Evolutionary conservation across 768 basidiomycete genomes (phyloP).

Genomic region (Leccinum longicurvipes): DNA sequence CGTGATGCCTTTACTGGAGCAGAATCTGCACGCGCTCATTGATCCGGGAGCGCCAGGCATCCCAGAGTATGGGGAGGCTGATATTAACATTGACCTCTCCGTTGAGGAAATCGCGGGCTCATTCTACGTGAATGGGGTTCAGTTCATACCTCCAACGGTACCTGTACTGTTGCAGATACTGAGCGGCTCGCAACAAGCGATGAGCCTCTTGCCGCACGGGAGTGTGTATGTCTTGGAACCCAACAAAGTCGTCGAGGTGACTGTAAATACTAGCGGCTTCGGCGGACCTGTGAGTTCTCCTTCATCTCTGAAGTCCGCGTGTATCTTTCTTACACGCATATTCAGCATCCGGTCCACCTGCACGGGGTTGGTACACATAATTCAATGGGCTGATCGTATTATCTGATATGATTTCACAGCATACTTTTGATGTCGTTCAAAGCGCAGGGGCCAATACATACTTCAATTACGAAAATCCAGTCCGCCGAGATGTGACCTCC

Average conservation of each 20-base stretch:
- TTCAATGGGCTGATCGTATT: background rate
- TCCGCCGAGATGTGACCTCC: slow-evolving; percentile 31
- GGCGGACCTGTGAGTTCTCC: slow-evolving; percentile 25
- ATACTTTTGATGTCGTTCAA: slow-evolving; percentile 35
- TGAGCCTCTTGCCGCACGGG: slow-evolving; percentile 21
- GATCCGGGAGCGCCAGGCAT: slow-evolving; percentile 38
- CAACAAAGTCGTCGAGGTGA: slow-evolving; percentile 29
- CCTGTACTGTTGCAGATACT: slow-evolving; percentile 45
- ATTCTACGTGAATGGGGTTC: slow-evolving; percentile 12
- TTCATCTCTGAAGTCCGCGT: background rate
- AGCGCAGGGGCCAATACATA: slow-evolving; percentile 19
- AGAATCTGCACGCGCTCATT: slow-evolving; percentile 21
- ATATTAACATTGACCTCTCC: slow-evolving; percentile 32
- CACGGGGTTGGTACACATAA: slow-evolving; percentile 24
- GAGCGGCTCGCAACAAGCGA: slow-evolving; percentile 36
- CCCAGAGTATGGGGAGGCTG: slow-evolving; percentile 37
- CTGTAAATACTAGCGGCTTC: slow-evolving; percentile 2
- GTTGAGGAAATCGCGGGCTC: slow-evolving; percentile 6
- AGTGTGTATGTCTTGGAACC: slow-evolving; percentile 20
- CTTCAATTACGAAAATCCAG: slow-evolving; percentile 36
- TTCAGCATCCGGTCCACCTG: slow-evolving; percentile 28
- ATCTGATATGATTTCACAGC: slow-evolving; percentile 22
- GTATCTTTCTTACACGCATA: background rate
- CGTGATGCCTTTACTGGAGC: slow-evolving; percentile 30
- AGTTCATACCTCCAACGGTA: slow-evolving; percentile 29